phyloP scores from a whole-genome alignment of 768 basidiomycete species.

The Hebeloma cylindrosporum region DNA sequence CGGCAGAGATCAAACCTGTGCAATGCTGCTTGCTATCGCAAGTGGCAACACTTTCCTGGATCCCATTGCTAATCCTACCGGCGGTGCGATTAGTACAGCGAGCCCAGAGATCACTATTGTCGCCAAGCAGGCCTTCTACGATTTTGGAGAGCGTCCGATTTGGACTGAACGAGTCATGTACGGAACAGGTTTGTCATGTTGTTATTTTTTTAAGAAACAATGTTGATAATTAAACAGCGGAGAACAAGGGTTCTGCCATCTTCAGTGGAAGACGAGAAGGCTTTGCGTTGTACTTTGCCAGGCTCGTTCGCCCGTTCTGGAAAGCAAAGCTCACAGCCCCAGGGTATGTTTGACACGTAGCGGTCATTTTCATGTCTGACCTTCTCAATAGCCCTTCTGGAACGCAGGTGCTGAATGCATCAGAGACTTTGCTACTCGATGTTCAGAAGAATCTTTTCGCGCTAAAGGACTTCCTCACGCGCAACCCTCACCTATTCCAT shows the following conservation, averaged over 20 bases:
- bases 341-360: slow-evolving; percentile 33
- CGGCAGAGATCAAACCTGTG: slow-evolving; percentile 88
- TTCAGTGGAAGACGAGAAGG: slow-evolving; percentile 91
- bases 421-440: slow-evolving; percentile 62
- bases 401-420: slow-evolving; percentile 58
- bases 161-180: slow-evolving; percentile 80
- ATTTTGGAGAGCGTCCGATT: slow-evolving; percentile 80
- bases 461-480: slow-evolving; percentile 73
- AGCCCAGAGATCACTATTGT: slow-evolving; percentile 64
- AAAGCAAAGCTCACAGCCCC: slow-evolving; percentile 69
- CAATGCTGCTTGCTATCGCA: slow-evolving; percentile 86
- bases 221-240: slow-evolving; percentile 39
- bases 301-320: slow-evolving; percentile 88
- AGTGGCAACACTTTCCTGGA: slow-evolving; percentile 82
- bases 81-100: slow-evolving; percentile 48
- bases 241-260: slow-evolving; percentile 68
- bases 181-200: slow-evolving; percentile 56
- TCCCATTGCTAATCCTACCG: slow-evolving; percentile 45
- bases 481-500: slow-evolving; percentile 85
- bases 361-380: background rate
- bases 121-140: slow-evolving; percentile 85
- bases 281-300: slow-evolving; percentile 81
- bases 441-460: slow-evolving; percentile 79
- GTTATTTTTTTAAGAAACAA: slow-evolving; percentile 1
- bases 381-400: slow-evolving; percentile 24